Base-by-base conservation (phyloP, 768 basidiomycete genomes). In the Mycena metata region DNA sequence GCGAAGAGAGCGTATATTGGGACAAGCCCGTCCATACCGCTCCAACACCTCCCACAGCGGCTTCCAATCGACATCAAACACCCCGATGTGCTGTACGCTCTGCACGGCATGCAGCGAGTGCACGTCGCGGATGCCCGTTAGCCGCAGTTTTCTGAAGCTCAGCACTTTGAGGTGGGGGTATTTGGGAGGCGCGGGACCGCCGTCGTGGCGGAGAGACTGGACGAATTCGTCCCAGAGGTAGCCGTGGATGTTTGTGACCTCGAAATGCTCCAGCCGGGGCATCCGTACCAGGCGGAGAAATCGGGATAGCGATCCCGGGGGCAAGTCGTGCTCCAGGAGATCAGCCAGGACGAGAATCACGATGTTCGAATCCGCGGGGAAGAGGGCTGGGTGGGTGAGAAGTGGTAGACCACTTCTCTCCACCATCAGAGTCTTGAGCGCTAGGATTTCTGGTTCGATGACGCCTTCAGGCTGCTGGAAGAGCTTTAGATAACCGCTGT, bases 231-330 rank as follows among this genome's bases (percentile, higher is more conserved):
- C n/a, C 26, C 5, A 21, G 13, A 59, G 24, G 13, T 45, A 47
- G 30, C 30, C 57, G 10, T 11, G n/a, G 26, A 59, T 19, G 26
- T 11, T 19, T 1, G 17, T n/a, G 42, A 47, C 9, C n/a, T 45
- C 57, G 12, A 59, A 30, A 9, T 35, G 43, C 43, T 21, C 17
- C 17, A 59, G 21, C 1, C 10, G 30, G 1, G 57, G 57, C 45
- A 47, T 45, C 24, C 57, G 45, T 26, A 59, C 43, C 5, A 59
- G 43, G 26, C 30, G 57, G 45, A 46, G n/a, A 43, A 59, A 59
- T 19, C 26, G 42, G 4, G 30, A 6, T 19, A 59, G 43, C 1
- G 30, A 3, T 1, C 42, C 45, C 16, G 57, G 30, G 5, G 57
- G 7, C 5, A 47, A 6, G 57, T 46, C 43, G 11, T 3, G 7